These are phyloP conservation scores for Lipomyces kockii DNA, from an alignment of 805 yeast genomes.

Conservation along the genomic window DNA sequence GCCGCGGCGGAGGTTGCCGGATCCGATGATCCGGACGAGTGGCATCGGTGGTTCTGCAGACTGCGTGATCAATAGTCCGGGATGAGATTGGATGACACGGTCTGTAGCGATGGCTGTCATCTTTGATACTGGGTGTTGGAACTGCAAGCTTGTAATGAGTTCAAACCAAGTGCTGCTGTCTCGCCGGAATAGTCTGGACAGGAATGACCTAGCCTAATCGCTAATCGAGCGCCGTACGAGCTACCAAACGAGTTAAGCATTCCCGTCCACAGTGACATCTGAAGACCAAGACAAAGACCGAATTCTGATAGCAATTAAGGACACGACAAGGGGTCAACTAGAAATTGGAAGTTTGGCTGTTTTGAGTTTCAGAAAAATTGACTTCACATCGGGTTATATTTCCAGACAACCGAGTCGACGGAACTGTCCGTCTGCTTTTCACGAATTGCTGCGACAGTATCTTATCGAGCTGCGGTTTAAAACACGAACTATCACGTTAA, in stretches of 20 bases:
- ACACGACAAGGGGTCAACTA: background rate
- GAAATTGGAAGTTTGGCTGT: background rate
- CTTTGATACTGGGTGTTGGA: background rate
- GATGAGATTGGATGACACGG: background rate
- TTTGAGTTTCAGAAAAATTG: background rate
- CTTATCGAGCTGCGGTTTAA: background rate
- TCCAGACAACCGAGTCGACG: background rate
- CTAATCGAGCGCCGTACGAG: background rate
- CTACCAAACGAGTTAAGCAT: background rate
- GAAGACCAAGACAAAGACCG: background rate
- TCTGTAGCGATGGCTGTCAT: background rate
- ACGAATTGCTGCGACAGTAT: background rate
- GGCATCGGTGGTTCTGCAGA: background rate
- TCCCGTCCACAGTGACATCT: background rate
- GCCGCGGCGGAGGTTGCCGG: background rate
- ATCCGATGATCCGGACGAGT: background rate
- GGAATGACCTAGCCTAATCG: too few relatives aligned
- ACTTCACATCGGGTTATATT: too few relatives aligned
- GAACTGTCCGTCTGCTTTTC: background rate
- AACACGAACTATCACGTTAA: background rate
- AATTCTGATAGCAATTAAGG: background rate
- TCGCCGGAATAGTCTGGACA: too few relatives aligned
- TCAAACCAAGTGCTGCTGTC: background rate
- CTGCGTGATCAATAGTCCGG: background rate
- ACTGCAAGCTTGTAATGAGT: background rate